Evolutionary conservation across 192 early-diverging fungal species (phyloP), one percentile per base, ranked within the genome.

Genomic region (Gryganskiella cystojenkinii): DNA sequence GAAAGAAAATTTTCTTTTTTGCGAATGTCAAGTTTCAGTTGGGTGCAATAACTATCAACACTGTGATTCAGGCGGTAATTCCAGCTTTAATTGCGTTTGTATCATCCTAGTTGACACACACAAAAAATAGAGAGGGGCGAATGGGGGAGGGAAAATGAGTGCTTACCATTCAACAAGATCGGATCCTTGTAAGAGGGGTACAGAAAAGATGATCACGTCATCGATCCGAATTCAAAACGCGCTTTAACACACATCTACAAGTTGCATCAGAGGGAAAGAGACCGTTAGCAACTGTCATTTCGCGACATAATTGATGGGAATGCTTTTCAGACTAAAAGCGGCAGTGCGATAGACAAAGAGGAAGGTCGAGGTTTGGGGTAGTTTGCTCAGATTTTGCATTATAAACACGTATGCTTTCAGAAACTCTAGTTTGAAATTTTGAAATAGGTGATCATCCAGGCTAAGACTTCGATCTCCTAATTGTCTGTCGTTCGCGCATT

Each of bases 21-120:
- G 25, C 43, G 10, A 62, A 51, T 27, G 20, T 15, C 8, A 37
- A 53, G 73, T 70, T 70, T 85, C 80, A 89, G 85, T 75, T 67
- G 68, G 52, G 74, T 76, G 87, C 84, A 89, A 88, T 84, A 82
- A 81, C 85, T 89, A 81, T 89, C 89, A 88, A 85, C 83, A 71
- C 69, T 49, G 69, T 72, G 51, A 64, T 81, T 91, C 88, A 84
- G 89, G 83, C 89, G 89, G 89, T 91, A 91, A 91, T 91, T 91
- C 89, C 89, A 91, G 87, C 85, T 85, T 86, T 87, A 79, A 87
- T 89, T 87, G 81, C 75, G 55, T 80, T 62, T 83, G 71, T 83
- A 61, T 86, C 89, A 90, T 88, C 87, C 70, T 56, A 74, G 72
- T 76, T 69, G 74, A 24, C 22, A 33, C 54, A 42, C 40, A 17